Evolutionary conservation across 805 yeast species (phyloP).

Genomic region (Candida sonorensis): DNA sequence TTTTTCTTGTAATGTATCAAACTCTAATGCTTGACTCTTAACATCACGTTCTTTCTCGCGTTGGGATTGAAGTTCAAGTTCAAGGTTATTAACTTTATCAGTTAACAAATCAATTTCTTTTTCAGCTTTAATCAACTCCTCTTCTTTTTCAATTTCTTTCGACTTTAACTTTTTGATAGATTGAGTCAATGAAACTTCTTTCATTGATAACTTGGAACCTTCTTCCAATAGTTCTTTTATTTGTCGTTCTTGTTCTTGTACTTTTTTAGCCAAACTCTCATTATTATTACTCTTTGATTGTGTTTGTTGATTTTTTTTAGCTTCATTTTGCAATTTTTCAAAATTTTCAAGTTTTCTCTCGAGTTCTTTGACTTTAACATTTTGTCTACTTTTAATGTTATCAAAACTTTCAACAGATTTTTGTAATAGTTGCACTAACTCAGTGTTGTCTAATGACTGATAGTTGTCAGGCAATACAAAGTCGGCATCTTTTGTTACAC

Average conservation of each 20-base stretch:
- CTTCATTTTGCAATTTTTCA: constrained; percentile 13
- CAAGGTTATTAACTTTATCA: constrained; percentile 24
- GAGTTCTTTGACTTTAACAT: constrained; percentile 5
- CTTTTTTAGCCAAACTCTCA: constrained; percentile 24
- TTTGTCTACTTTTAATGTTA: constrained; percentile 3
- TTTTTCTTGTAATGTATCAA: constrained; percentile 17
- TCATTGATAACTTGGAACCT: constrained; percentile 64
- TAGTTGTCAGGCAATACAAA: constrained; percentile 9
- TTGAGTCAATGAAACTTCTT: constrained; percentile 63
- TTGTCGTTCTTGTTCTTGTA: constrained; percentile 47
- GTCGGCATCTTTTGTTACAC: constrained; percentile 1
- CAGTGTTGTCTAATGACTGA: constrained; percentile 7
- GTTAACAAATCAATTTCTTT: constrained; percentile 19
- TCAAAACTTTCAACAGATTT: constrained; percentile 2
- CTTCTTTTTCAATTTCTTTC: constrained; percentile 32
- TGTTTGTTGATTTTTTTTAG: constrained; percentile 2
- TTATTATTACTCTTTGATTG: constrained; percentile 7
- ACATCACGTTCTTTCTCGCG: constrained; percentile 17
- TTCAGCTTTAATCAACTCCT: constrained; percentile 25
- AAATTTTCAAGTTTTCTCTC: constrained; percentile 23
- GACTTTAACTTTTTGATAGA: constrained; percentile 56
- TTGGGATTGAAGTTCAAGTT: constrained; percentile 19
- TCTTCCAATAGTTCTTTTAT: constrained; percentile 65
- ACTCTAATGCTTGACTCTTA: constrained; percentile 28
- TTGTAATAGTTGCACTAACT: constrained; percentile 9